phyloP scores from a whole-genome alignment of 257 asterid species.

The Salvia splendens region DNA sequence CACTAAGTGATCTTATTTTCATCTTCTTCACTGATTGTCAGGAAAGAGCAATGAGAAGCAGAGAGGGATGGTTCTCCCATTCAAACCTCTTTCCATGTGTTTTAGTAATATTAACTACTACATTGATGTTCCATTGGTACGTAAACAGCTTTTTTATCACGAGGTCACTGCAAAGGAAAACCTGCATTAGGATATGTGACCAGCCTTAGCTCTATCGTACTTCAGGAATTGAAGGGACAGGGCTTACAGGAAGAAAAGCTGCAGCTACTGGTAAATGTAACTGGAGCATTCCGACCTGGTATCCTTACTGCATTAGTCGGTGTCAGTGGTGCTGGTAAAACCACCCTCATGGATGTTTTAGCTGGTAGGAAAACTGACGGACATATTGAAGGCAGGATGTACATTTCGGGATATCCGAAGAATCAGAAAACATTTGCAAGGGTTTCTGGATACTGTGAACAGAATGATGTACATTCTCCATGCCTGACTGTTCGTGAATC shows the following conservation, averaged over 20 bases:
- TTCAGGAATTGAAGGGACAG: slow-evolving; percentile 78
- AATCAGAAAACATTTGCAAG: slow-evolving; percentile 92
- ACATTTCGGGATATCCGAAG: slow-evolving; percentile 78
- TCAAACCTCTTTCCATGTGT: slow-evolving; percentile 79
- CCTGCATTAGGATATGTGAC: slow-evolving; percentile 20
- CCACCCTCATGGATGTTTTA: slow-evolving; percentile 93
- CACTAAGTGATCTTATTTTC: slow-evolving; percentile 22
- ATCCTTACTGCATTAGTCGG: slow-evolving; percentile 91
- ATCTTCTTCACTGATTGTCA: slow-evolving; percentile 36
- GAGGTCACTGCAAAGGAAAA: neutral
- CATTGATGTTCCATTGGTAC: slow-evolving; percentile 87
- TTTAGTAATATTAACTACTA: slow-evolving; percentile 75
- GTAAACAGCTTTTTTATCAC: slow-evolving; percentile 7
- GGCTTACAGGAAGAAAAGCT: slow-evolving; percentile 62
- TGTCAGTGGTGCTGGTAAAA: slow-evolving; percentile 97
- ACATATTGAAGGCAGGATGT: slow-evolving; percentile 64
- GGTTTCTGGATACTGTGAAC: slow-evolving; percentile 90
- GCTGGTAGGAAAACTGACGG: slow-evolving; percentile 97
- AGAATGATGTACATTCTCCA: slow-evolving; percentile 86
- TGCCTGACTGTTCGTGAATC: slow-evolving; percentile 84
- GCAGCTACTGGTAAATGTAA: slow-evolving; percentile 67
- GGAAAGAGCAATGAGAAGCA: slow-evolving; percentile 46
- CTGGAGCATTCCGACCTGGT: slow-evolving; percentile 85
- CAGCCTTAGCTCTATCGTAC: slow-evolving; percentile 6
- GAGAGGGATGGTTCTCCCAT: slow-evolving; percentile 91